A percentile compares a stretch with the other conserved stretches of the same genome.
Conservation (phyloP, 2,329 filamentous ascomycete species). For the Diplocarpon mali region DNA sequence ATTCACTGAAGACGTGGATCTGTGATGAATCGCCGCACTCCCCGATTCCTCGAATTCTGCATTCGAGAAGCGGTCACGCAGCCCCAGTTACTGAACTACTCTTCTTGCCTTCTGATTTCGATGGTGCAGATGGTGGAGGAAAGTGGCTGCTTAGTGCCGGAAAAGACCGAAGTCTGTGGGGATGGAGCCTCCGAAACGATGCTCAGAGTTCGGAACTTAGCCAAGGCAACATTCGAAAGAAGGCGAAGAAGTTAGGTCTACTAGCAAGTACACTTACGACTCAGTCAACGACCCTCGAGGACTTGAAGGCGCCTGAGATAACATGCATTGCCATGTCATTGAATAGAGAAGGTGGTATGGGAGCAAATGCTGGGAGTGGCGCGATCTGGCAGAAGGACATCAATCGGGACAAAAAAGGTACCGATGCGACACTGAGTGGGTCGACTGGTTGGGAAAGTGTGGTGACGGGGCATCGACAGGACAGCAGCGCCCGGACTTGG, state of each 20-base stretch:
- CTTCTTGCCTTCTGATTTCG: constrained; percentile 80
- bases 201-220: constrained; percentile 90
- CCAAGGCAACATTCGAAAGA: constrained; percentile 79
- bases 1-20: constrained; percentile 91
- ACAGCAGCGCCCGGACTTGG: constrained; percentile 84
- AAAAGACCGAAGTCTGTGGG: constrained; percentile 86
- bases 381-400: constrained; percentile 75
- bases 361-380: constrained; percentile 66
- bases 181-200: constrained; percentile 87
- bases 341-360: constrained; percentile 91
- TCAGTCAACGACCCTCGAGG: constrained; percentile 55
- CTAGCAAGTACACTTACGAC: constrained; percentile 46
- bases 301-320: constrained; percentile 82
- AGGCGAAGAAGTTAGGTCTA: constrained; percentile 78
- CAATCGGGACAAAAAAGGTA: constrained; percentile 42
- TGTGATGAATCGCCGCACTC: constrained; percentile 90
- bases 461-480: constrained; percentile 80
- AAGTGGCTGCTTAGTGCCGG: constrained; percentile 93
- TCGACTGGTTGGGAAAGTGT: constrained; percentile 96
- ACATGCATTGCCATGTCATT: constrained; percentile 84
- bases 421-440: constrained; percentile 60
- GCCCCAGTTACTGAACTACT: constrained; percentile 71
- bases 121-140: constrained; percentile 76
- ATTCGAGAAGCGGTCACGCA: constrained; percentile 79
- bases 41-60: constrained; percentile 72